Conservation (phyloP, 1,284 basidiomycete genomes). For the Trametes hirsuta region DNA sequence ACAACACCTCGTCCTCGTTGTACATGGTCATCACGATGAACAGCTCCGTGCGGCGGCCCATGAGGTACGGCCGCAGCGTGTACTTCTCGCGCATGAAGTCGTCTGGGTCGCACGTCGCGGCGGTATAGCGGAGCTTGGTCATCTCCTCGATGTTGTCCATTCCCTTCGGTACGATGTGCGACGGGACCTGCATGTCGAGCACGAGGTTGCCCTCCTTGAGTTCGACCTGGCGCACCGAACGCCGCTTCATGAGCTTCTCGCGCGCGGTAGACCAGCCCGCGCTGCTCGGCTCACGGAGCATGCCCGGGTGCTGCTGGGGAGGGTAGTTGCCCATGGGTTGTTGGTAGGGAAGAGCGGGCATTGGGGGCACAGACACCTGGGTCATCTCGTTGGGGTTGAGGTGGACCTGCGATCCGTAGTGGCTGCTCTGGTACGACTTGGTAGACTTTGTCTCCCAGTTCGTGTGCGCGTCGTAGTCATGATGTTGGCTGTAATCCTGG, state of each 20-base stretch:
- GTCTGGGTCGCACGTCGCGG: conserved; percentile 94
- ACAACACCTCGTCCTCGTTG: conserved; percentile 92
- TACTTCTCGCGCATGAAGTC: conserved; percentile 81
- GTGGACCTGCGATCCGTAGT: conserved; percentile 70
- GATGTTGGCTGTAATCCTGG: conserved; percentile 25
- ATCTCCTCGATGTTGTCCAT: conserved; percentile 74
- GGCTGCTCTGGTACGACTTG: conserved; percentile 68
- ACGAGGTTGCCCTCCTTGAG: conserved; percentile 85
- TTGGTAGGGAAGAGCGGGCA: conserved; percentile 53
- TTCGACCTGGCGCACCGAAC: conserved; percentile 80
- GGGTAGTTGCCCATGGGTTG: conserved; percentile 57
- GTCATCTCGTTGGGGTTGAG: conserved; percentile 65
- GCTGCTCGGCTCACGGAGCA: conserved; percentile 49
- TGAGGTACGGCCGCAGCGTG: conserved; percentile 83
- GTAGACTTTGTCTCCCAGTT: conserved; percentile 66
- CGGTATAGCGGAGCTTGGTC: conserved; percentile 88
- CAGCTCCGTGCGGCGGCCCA: conserved; percentile 86
- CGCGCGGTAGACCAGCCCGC: conserved; percentile 69
- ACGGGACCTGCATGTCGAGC: conserved; percentile 80
- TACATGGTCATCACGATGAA: conserved; percentile 98
- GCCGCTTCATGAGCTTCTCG: conserved; percentile 78
- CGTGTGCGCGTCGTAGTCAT: conserved; percentile 43
- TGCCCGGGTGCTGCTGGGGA: conserved; percentile 53
- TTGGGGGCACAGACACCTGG: conserved; percentile 53
- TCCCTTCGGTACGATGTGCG: conserved; percentile 72